Base-by-base conservation (phyloP, 2,329 filamentous ascomycete species). In the Diaporthe batatas region DNA sequence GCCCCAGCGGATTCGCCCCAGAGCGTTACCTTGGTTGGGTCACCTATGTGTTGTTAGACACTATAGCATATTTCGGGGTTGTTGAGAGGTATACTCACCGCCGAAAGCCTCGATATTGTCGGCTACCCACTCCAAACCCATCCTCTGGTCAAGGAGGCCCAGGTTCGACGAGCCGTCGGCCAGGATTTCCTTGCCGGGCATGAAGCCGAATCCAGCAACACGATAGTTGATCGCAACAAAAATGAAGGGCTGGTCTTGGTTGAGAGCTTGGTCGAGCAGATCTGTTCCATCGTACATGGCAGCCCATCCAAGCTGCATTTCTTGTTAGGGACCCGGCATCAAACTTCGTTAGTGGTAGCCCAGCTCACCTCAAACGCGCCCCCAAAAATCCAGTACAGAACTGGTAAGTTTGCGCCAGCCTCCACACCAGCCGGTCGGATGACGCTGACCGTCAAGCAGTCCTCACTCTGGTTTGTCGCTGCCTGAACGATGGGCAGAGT, bases 221-320 rank as follows among this genome's bases (percentile, higher is more conserved):
- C 93, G 91, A 82, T 97, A 95, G 82, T 95, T 95, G 78, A 95
- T 90, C 0, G 91, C 88, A 0, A 96, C 93, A 70, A 91, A 93
- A 59, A 97, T 83, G 75, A 96, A 90, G 0, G 92, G 91, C 81
- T 93, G 89, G 42, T 85, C 85, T 69, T 87, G 76, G 0, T 77
- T 75, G 49, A 89, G 79, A 3, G 85, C 88, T 21, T 84, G 83
- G 1, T 78, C 69, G 0, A 91, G 76, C 14, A 90, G 81, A 54
- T 81, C 81, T 5, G 83, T 80, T 5, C 81, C 88, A 73, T 91
- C 88, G 75, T 90, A 91, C 80, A 85, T 87, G 72, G 79, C 80
- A 71, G 80, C 86, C 72, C 80, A 86, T 32, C 86, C 88, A 7
- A 89, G 81, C 79, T 82, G 34, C 42, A 5, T 3, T 39, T n/a